Base-by-base conservation (phyloP, 306 rosid species). In the Carpinus viminea region DNA sequence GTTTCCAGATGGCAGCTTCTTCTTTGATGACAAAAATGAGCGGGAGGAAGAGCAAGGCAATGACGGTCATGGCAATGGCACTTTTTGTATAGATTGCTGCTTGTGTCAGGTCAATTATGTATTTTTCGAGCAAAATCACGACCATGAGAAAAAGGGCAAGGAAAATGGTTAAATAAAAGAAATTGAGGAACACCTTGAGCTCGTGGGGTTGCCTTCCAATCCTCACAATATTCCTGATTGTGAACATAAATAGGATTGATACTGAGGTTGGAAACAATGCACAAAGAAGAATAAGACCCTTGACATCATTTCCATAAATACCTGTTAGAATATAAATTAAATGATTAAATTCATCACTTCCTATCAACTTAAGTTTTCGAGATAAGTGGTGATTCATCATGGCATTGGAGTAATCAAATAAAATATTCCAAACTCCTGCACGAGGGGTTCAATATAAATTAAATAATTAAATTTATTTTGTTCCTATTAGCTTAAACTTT, bases 261-360 rank as follows among this genome's bases (percentile, higher is more conserved):
- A 83, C 28, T 0, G 86, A 86, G 18, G 88, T 76, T 0, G 91
- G 93, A 10, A 85, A 78, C 87, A 88, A 84, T 5, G 80, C 89
- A 53, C 82, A 76, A 10, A 86, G 82, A 10, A 86, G 86, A 41
- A 86, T 79, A n/a, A 90, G 74, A 11, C 85, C 74, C 8, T 77
- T 82, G 3, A 83, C 53, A 43, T 90, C 84, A 9, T 87, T 79
- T 31, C 34, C 34, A 31, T 31, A 31, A 1, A 31, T 31, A 31
- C 34, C 3, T 31, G 3, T 31, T 31, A 31, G 34, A 31, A 31
- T 31, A 31, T 31, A 31, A 31, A 2, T 31, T 31, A 31, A 31
- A 31, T 31, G 34, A 31, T 31, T 31, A 2, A 31, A 31, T 31
- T 0, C 2, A 31, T 31, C 3, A 2, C 34, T 31, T 31, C 3